Evolutionary conservation across 2,329 filamentous ascomycete genomes (phyloP).

Genomic region (Cladosporium colombiae): DNA sequence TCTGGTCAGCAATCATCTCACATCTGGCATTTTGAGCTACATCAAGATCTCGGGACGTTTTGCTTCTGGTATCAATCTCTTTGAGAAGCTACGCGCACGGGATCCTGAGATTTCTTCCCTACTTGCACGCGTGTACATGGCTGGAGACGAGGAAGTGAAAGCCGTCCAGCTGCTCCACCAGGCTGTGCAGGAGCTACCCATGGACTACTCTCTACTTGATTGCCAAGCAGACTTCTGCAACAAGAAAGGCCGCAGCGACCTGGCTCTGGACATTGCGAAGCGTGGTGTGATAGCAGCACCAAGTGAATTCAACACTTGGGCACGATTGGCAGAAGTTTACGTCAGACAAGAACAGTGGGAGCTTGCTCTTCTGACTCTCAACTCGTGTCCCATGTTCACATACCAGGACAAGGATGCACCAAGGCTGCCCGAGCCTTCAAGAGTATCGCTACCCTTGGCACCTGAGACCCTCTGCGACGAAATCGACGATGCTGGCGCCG

Average conservation of each 20-base stretch:
- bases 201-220: conserved; percentile 97
- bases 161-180: conserved; percentile 86
- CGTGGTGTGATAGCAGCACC: conserved; percentile 92
- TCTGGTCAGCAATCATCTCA: conserved; percentile 92
- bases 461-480: conserved; percentile 90
- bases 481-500: conserved; percentile 83
- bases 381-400: conserved; percentile 99
- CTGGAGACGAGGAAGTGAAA: conserved; percentile 96
- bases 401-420: conserved; percentile 98
- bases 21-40: conserved; percentile 89
- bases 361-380: conserved; percentile 87
- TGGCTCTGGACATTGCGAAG: conserved; percentile 91
- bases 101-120: conserved; percentile 94
- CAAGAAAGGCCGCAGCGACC: conserved; percentile 80
- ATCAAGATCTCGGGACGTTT: conserved; percentile 94
- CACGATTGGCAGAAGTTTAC: conserved; percentile 88
- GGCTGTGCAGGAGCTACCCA: conserved; percentile 84
- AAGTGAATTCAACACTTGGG: conserved; percentile 97
- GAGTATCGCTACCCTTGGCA: conserved; percentile 82
- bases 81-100: conserved; percentile 88
- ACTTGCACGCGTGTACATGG: conserved; percentile 84
- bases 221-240: conserved; percentile 91
- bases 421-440: conserved; percentile 87
- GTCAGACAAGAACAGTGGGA: conserved; percentile 96
- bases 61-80: conserved; percentile 93